Base-by-base conservation (phyloP, 225 moss, liverwort and hornwort genomes). In the Rhytidiadelphus loreus region DNA sequence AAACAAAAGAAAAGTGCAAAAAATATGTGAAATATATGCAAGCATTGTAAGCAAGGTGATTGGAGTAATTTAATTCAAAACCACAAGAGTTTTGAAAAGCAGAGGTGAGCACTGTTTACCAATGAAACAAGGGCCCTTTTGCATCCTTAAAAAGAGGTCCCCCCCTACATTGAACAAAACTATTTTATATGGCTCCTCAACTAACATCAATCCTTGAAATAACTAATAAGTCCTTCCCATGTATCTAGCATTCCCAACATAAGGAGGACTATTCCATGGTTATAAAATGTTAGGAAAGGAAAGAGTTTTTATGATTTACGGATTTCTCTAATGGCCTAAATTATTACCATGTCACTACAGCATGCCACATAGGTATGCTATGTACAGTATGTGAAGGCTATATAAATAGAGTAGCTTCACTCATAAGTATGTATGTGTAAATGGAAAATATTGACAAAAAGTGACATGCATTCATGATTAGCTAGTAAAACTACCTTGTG, bases 121-220 rank as follows among this genome's bases (percentile, higher is more conserved):
- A 11, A 66, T n/a, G 20, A n/a, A 7, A 13, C 6, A n/a, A 1
- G 3, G 3, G 3, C 4, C 17, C 7, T n/a, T n/a, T n/a, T 22
- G 22, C 12, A n/a, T 68, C n/a, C 9, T 22, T 68, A 1, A 68
- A 68, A 68, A n/a, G 12, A 0, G 2, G 20, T 0, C 7, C 2
- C 3, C 7, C 2, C 3, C 12, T n/a, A n/a, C 0, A n/a, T 0
- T 68, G 2, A n/a, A n/a, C 12, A 12, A n/a, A 68, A n/a, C 13
- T n/a, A 4, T 22, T 20, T 35, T n/a, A 7, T 68, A 22, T n/a
- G 7, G 4, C 4, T n/a, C 6, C 1, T n/a, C 4, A 22, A 13
- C 7, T 22, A 66, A 22, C 2, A 3, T 1, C 12, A n/a, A n/a
- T n/a, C 7, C 22, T 68, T n/a, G n/a, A 68, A 22, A 12, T 22